Evolutionary conservation across 2,329 filamentous ascomycete species (phyloP), one percentile per base, ranked within the genome.

Genomic region (Davidsoniella australis): DNA sequence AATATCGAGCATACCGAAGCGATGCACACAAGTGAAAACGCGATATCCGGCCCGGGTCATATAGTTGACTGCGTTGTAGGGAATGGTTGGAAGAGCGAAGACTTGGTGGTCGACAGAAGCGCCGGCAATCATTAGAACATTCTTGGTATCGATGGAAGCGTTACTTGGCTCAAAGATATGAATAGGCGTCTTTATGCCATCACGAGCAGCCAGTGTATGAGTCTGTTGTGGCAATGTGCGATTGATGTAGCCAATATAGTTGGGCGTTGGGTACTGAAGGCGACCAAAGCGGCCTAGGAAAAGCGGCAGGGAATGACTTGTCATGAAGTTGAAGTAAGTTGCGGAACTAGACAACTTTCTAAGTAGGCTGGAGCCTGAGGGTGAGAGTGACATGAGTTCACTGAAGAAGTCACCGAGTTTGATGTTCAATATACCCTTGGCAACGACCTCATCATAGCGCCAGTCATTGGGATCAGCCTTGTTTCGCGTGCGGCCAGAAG

Each of bases 81-180:
- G 67, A 49, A 81, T 77, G 2, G 76, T 80, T 2, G 76, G 76
- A 24, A 78, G 64, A 0, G 76, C 69, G 54, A 68, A 81, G 48
- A 80, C 77, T 54, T 76, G 71, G 55, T 81, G 73, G 58, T 80
- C 73, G 1, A 81, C 76, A 1, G 73, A 67, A 0, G 76, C 75
- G 17, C 77, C 78, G 0, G 76, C 75, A 41, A 81, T 67, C 66
- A 81, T 70, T 53, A 81, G 69, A 5, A 81, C 61, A 53, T 73
- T 72, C 57, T 67, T 67, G 7, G 65, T 59, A 16, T 63, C 59
- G 18, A 65, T 57, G 1, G 56, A 58, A 2, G 58, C 54, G 38
- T 65, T 59, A 2, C 65, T 67, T 2, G 75, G 67, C 54, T 76
- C 69, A 72, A 73, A 80, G 56, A 76, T 66, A 56, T 76, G 68